These are phyloP conservation scores for Phialocephala sp. DNA, from an alignment of 2,329 filamentous ascomycete species.

Conservation along the genomic window DNA sequence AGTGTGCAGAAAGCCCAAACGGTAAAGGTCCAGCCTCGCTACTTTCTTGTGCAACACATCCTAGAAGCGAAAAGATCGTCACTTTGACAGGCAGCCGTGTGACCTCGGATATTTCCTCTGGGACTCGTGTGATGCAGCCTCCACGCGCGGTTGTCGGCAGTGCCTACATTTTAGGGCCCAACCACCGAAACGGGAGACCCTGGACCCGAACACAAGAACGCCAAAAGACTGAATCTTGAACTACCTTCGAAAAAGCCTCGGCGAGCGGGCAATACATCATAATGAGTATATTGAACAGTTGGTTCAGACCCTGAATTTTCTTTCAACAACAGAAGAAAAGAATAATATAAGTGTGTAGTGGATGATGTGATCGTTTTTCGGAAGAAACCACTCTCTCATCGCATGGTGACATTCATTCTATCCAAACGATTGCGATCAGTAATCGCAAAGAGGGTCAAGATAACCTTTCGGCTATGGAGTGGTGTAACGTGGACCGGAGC, in stretches of 20 bases:
- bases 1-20: not conserved
- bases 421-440: not conserved
- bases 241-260: not conserved
- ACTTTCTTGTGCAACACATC: too few species aligned
- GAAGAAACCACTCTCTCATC: not conserved
- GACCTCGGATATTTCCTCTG: not conserved
- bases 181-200: not conserved
- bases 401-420: not conserved
- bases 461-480: not conserved
- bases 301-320: not conserved
- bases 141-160: not conserved
- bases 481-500: not conserved
- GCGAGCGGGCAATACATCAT: not conserved
- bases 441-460: not conserved
- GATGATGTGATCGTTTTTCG: not conserved
- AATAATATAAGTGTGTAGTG: not conserved
- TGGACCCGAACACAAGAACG: not conserved
- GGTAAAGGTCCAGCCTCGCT: not conserved
- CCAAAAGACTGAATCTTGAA: not conserved
- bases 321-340: not conserved
- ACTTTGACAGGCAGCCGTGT: too few species aligned
- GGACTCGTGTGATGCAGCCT: not conserved
- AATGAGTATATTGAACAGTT: not conserved
- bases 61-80: too few species aligned
- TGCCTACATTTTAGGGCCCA: not conserved